These are phyloP conservation scores for Pythium biforme DNA, from an alignment of 352 stramenopile species.

Conservation along the genomic window DNA sequence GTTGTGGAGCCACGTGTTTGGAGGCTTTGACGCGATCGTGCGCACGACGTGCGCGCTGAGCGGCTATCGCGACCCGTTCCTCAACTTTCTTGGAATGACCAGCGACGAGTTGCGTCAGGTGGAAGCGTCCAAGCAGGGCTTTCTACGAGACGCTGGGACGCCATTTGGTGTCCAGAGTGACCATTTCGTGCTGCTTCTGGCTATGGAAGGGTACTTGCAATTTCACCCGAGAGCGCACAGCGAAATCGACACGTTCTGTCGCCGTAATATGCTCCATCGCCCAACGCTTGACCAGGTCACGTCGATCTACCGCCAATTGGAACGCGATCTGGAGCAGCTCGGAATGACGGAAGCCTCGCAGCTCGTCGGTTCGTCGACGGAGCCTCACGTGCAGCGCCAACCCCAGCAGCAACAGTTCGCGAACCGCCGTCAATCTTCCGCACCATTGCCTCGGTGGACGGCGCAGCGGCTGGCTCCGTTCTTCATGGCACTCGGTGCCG, in stretches of 20 bases:
- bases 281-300: conserved; percentile 64
- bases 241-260: conserved; percentile 57
- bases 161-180: conserved; percentile 56
- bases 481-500: conserved; percentile 63
- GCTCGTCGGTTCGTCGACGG: conserved; percentile 27
- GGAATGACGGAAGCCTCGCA: conserved; percentile 52
- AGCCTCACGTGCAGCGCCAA: conserved; percentile 7
- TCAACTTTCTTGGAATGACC: conserved; percentile 70
- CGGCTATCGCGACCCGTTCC: conserved; percentile 74
- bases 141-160: conserved; percentile 43
- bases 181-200: conserved; percentile 67
- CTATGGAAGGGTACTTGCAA: conserved; percentile 57
- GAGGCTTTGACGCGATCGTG: conserved; percentile 59
- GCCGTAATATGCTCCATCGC: conserved; percentile 58
- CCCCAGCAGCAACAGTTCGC: not conserved
- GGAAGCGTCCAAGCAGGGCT: conserved; percentile 50
- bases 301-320: conserved; percentile 66
- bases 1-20: conserved; percentile 67
- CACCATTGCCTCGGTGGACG: not conserved
- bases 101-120: conserved; percentile 54
- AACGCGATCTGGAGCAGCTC: conserved; percentile 54
- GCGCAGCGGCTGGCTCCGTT: conserved; percentile 46
- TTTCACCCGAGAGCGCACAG: conserved; percentile 35
- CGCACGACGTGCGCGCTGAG: conserved; percentile 70
- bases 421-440: not conserved